Percentiles rank a stretch among this genome's conserved stretches.
Conservation (phyloP, 108 stramenopile species). For the Stephanodiscus minutulus region DNA sequence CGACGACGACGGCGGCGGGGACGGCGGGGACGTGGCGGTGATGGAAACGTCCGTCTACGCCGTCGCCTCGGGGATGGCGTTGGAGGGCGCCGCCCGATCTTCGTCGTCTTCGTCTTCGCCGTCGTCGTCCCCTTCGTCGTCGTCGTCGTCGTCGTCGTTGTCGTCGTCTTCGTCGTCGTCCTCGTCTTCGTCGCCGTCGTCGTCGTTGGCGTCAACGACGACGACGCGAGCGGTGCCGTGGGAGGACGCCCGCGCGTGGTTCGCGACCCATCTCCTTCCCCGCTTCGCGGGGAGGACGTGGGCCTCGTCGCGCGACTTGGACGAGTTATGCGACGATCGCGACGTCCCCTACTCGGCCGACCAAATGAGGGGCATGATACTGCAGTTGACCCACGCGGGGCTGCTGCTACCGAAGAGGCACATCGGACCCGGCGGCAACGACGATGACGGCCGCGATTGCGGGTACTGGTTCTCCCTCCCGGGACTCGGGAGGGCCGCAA, state of each 20-base stretch:
- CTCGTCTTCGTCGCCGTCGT: not conserved
- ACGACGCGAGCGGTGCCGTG: not conserved
- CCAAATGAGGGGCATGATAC: conserved; percentile 26
- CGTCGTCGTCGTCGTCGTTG: not conserved
- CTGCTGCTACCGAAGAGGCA: conserved; percentile 40
- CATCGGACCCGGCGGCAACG: conserved; percentile 16
- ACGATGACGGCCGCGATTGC: not conserved
- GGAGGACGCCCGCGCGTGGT: conserved; percentile 19
- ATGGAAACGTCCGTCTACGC: conserved; percentile 46
- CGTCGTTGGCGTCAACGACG: too few species aligned
- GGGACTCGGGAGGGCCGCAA: conserved; percentile 37
- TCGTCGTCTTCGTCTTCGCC: not conserved
- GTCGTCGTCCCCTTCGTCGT: too few species aligned
- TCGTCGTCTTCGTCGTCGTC: not conserved
- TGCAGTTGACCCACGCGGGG: conserved; percentile 37
- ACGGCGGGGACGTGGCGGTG: conserved; percentile 47
- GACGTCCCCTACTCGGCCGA: not conserved
- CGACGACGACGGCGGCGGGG: conserved; percentile 4
- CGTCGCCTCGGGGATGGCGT: conserved; percentile 37
- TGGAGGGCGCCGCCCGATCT: conserved; percentile 9
- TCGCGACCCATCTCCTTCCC: conserved; percentile 21
- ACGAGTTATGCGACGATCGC: not conserved
- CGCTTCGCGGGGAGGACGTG: conserved; percentile 39
- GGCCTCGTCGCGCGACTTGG: conserved; percentile 25
- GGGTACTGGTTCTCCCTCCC: conserved; percentile 51